Base-by-base conservation (phyloP, 2,329 filamentous ascomycete species). In the Botryosphaeria dothidea region DNA sequence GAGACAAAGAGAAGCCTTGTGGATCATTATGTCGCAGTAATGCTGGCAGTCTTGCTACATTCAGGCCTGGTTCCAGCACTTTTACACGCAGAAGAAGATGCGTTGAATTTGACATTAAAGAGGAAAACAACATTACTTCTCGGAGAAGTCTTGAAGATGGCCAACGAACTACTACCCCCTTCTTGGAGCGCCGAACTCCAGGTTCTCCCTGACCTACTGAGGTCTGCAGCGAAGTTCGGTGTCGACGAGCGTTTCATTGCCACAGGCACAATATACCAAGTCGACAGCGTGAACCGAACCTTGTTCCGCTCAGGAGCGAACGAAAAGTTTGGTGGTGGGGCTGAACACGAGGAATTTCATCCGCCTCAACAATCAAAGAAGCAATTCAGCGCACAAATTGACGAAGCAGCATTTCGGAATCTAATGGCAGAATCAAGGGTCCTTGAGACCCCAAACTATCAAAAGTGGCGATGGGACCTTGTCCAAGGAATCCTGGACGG, bases 391-490 rank as follows among this genome's bases (percentile, higher is more conserved):
- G 83, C 86, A 62, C 80, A 84, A 27, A 86, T 90, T 79, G 88
- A 90, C 68, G 87, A 90, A 70, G 83, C 83, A 1, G 83, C 85
- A 63, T 90, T 90, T 70, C 82, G 87, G 46, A 83, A 83, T 63
- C 79, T 87, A 29, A 84, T 90, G 73, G 75, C 93, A 19, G 91
- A 98, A 67, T 95, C 92, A 3, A 89, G 92, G 63, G 92, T 99
- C 2, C 82, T 98, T 51, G 92, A 90, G 68, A 95, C 92, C 66
- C 92, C 92, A 67, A 97, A 96, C 70, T 97, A 91, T 72, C 84
- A 88, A 43, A 99, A 99, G 76, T 99, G 95, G 95, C 94, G 96
- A 74, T 99, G 96, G 95, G 92, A 96, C 67, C 83, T 96, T 41
- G 93, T 99, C 46, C 85, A 93, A 66, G 91, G 90, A 71, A 88